A percentile compares a stretch with the other conserved stretches of the same genome.
Evolutionary conservation across 2,329 filamentous ascomycete genomes (phyloP).

Genomic region (Hypoxylon sp.): DNA sequence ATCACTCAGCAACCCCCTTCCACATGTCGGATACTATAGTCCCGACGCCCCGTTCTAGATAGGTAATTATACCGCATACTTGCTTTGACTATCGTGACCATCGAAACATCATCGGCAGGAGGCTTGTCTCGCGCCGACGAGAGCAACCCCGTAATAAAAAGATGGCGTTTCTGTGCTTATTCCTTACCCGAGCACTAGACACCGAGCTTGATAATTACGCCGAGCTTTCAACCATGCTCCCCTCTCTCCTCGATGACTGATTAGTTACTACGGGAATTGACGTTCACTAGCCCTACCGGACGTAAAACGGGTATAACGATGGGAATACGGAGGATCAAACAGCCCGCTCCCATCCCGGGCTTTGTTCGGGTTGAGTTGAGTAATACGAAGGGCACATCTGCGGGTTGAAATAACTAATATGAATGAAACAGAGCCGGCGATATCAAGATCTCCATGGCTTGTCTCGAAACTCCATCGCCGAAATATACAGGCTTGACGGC

Average conservation of each 20-base stretch:
- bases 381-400: background rate
- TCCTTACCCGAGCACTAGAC: slow-evolving; percentile 4
- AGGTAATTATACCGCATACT: background rate
- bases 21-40: slow-evolving; percentile 4
- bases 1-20: background rate
- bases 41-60: background rate
- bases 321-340: background rate
- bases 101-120: background rate
- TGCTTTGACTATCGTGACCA: background rate
- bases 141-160: background rate
- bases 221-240: background rate
- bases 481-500: background rate
- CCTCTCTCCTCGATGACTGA: background rate
- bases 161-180: slow-evolving; percentile 9
- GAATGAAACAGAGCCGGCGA: background rate
- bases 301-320: slow-evolving; percentile 11
- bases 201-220: background rate
- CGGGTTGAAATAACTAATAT: background rate
- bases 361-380: background rate
- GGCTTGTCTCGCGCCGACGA: background rate
- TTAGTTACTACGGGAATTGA: background rate
- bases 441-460: background rate
- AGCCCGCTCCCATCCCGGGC: background rate
- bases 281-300: slow-evolving; percentile 11
- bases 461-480: background rate